phyloP scores from a whole-genome alignment of 768 basidiomycete genomes.

The Rossbeevera mucosa region DNA sequence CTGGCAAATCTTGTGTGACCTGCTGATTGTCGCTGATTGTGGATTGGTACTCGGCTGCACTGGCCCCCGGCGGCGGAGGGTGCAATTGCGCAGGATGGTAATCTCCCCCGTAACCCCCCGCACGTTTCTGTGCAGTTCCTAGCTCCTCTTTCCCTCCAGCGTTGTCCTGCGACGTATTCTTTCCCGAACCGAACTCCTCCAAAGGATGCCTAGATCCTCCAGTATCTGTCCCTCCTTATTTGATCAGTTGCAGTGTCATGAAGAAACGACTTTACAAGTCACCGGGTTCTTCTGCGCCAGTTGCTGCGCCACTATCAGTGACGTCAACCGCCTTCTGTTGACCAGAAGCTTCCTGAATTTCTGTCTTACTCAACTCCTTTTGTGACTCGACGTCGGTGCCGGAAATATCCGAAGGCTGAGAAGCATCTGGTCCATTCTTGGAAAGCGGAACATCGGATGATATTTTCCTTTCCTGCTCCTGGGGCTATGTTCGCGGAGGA shows the following conservation, averaged over 20 bases:
- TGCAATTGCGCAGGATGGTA: constrained; percentile 30
- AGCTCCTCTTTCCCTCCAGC: constrained; percentile 1
- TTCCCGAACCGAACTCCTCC: neutral
- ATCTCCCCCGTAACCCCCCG: constrained; percentile 10
- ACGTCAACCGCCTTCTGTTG: neutral
- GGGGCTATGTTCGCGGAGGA: constrained; percentile 6
- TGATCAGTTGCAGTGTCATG: neutral
- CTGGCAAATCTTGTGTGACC: neutral
- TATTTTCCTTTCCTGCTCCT: neutral
- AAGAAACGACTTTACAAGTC: constrained; percentile 4
- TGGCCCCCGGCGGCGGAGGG: constrained; percentile 20
- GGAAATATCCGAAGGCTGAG: neutral
- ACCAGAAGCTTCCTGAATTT: neutral
- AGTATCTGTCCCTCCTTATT: neutral
- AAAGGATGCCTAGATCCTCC: neutral
- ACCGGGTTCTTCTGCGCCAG: neutral
- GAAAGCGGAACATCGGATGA: neutral
- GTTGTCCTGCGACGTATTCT: neutral
- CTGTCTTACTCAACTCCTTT: neutral
- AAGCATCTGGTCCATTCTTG: neutral
- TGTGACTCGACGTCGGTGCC: neutral
- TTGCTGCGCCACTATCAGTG: neutral
- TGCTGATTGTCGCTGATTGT: neutral
- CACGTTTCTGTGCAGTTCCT: neutral
- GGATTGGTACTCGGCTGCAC: constrained; percentile 12